Evolutionary conservation across 1,284 basidiomycete species (phyloP), one percentile per base, ranked within the genome.

Genomic region (Leccinum huronense): DNA sequence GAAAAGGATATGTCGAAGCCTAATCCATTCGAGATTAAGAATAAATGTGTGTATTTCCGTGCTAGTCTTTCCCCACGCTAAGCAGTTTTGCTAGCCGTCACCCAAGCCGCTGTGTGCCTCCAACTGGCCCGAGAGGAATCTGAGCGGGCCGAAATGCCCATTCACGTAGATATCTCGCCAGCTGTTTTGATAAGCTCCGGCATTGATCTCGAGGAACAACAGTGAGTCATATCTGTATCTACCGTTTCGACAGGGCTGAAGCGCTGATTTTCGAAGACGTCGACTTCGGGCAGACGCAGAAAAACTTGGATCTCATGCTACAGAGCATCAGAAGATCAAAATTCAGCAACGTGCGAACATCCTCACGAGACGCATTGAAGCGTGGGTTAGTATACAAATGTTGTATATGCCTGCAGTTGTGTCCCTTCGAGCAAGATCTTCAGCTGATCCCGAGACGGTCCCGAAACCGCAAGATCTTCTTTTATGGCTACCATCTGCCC

Each of bases 401-500:
- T 3, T 69, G 13, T 69, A 69, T 31, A 64, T 67, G 11, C 63
- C 63, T 2, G n/a, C 11, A 0, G 23, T 63, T 1, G 36, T 42
- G 5, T 34, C 36, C 0, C 45, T 59, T 9, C 48, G 13, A 2
- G 31, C 16, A 1, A 33, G 33, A 2, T 8, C 19, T 2, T 23
- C 23, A 2, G 3, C 5, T 2, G 23, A 42, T 10, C 14, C 31
- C 3, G 19, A n/a, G 8, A 6, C 5, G 0, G 6, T 33, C 10
- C 57, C 3, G 11, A 8, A 5, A 1, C 63, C 59, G 1, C 36
- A 61, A 10, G 1, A n/a, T 7, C 16, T 53, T 5, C 2, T 1
- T 2, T 63, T 66, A 2, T 61, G 51, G 23, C 38, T 66, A 1
- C 65, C 63, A 1, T 65, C 56, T 0, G 7, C 19, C 10, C 30